These are phyloP conservation scores for Cyclotella baltica DNA, from an alignment of 108 stramenopile genomes.

Conservation along the genomic window DNA sequence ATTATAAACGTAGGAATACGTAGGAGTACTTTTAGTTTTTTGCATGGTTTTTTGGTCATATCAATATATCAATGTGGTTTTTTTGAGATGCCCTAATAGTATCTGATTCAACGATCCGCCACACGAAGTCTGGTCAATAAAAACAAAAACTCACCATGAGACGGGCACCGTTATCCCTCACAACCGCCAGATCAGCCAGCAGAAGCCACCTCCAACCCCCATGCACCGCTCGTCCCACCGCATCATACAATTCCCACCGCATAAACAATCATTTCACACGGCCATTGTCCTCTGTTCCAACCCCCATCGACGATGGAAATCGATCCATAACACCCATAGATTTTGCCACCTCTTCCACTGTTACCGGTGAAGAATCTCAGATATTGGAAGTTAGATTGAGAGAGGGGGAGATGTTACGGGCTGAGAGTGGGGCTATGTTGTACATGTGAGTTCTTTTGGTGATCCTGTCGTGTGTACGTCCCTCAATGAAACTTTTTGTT, in stretches of 20 bases:
- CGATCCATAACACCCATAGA: slow-evolving; percentile 69
- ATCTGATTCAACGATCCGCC: no score
- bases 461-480: no score
- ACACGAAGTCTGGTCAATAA: no score
- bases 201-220: not conserved
- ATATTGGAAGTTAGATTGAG: slow-evolving; percentile 57
- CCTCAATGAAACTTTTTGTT: no score
- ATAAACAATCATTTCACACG: not conserved
- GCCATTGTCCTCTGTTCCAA: not conserved
- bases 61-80: no score
- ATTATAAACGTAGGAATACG: no score
- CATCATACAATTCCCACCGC: not conserved
- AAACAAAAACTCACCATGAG: no score
- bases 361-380: slow-evolving; percentile 89
- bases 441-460: slow-evolving; percentile 59
- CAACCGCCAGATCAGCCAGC: not conserved
- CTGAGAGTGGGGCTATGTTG: slow-evolving; percentile 91
- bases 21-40: no score
- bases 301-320: not conserved
- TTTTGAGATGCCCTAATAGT: no score
- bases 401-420: slow-evolving; percentile 85
- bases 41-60: no score
- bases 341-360: slow-evolving; percentile 78
- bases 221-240: not conserved
- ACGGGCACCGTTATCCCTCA: not conserved